These are phyloP conservation scores for Gymnopus androsaceus DNA, from an alignment of 1,284 basidiomycete genomes.

Conservation along the genomic window DNA sequence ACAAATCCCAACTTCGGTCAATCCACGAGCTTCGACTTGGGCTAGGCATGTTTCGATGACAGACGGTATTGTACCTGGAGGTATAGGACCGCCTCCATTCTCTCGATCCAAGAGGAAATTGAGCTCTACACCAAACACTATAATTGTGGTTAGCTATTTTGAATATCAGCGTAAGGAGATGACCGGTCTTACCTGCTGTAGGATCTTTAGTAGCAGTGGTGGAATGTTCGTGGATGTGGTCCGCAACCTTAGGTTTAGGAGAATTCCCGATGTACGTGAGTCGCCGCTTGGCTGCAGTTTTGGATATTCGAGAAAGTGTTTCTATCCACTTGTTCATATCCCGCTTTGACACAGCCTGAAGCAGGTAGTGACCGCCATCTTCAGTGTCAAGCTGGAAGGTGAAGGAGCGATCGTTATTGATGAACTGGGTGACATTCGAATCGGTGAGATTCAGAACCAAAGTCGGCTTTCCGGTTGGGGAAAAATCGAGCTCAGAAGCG, in stretches of 20 bases:
- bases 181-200: conserved; percentile 54
- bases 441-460: conserved; percentile 73
- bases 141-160: conserved; percentile 12
- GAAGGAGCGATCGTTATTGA: conserved; percentile 79
- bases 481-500: conserved; percentile 73
- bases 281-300: conserved; percentile 72
- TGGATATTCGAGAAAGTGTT: conserved; percentile 67
- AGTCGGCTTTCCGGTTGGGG: conserved; percentile 66
- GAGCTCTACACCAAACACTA: conserved; percentile 80
- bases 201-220: conserved; percentile 42
- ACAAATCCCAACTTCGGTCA: conserved; percentile 84
- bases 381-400: conserved; percentile 81
- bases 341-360: conserved; percentile 67
- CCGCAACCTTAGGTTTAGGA: conserved; percentile 67
- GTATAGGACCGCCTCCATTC: conserved; percentile 46
- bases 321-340: conserved; percentile 79
- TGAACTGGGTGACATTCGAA: conserved; percentile 65
- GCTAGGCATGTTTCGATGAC: conserved; percentile 65
- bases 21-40: conserved; percentile 73
- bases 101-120: conserved; percentile 70
- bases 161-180: not conserved
- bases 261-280: conserved; percentile 77
- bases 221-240: conserved; percentile 62
- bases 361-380: conserved; percentile 78
- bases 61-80: conserved; percentile 60